Base-by-base conservation (phyloP, 148 eudicot genomes). In the Diospyros lotus region DNA sequence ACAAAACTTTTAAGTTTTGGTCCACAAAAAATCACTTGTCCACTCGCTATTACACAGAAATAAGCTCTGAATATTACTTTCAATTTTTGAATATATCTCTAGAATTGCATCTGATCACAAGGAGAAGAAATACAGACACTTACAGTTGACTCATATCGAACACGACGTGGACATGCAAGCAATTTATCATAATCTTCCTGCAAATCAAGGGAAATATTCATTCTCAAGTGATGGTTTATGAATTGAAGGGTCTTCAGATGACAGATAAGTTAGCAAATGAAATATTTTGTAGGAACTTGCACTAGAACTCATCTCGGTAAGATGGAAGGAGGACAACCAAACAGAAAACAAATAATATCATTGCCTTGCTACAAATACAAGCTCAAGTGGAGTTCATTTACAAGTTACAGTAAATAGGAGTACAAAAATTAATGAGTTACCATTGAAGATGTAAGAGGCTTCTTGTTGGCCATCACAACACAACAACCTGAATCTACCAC, bases 121-220 rank as follows among this genome's bases (percentile, higher is more conserved):
- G 14, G 41, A 0, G 18, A 66, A 42, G 46, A 15, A 45, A 74
- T n/a, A 68, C 38, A 60, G 48, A 39, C 69, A 82, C 98, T 84
- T 84, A 94, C 98, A 75, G 98, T 94, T 68, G 98, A 90, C 83
- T 94, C 98, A 66, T 94, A 88, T 72, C 96, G 86, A 74, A 94
- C 69, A 46, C 85, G 91, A 13, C 98, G 93, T 71, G 89, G 91
- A 56, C 84, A 83, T 58, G 81, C 76, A 70, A 82, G 81, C 80
- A 94, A 73, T 66, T 87, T 87, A 76, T 90, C 96, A 83, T 90
- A 90, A 73, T 87, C 90, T 76, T 86, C 98, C 98, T 94, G 92
- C 86, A 80, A 78, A 54, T n/a, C 64, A 61, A 43, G 71, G 67
- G 73, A 44, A 58, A n/a, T 42, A 66, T 38, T 43, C 53, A 8